Percentiles rank a stretch among this genome's conserved stretches.
These are phyloP conservation scores for Metschnikowia proteae DNA, from an alignment of 805 yeast genomes.

Conservation along the genomic window DNA sequence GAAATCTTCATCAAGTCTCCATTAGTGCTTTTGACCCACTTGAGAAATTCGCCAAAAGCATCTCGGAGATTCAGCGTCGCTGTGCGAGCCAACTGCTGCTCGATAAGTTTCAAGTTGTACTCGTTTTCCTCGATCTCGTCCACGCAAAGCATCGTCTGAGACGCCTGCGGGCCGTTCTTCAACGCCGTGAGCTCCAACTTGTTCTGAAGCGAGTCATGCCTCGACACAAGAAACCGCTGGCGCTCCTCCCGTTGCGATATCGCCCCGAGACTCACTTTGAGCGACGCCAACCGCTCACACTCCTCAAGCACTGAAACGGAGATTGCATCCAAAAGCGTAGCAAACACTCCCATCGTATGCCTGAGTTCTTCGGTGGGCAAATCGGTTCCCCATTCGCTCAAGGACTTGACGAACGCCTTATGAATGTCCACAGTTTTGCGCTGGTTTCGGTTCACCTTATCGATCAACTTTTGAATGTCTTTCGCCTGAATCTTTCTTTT, in stretches of 20 bases:
- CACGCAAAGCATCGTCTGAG: slow-evolving; percentile 38
- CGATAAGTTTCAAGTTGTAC: slow-evolving; percentile 49
- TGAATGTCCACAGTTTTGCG: slow-evolving; percentile 22
- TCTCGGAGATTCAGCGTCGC: slow-evolving; percentile 44
- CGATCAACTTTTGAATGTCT: slow-evolving; percentile 17
- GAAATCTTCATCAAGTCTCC: not conserved
- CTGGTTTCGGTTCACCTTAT: slow-evolving; percentile 36
- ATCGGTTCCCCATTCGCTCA: slow-evolving; percentile 14
- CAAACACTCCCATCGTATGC: slow-evolving; percentile 13
- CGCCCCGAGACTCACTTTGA: slow-evolving; percentile 41
- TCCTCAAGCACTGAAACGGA: slow-evolving; percentile 25
- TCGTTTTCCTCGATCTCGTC: slow-evolving; percentile 53
- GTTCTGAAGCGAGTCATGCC: slow-evolving; percentile 35
- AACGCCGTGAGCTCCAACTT: slow-evolving; percentile 42
- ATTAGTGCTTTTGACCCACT: slow-evolving; percentile 22
- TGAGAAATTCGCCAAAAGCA: slow-evolving; percentile 43
- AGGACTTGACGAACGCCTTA: slow-evolving; percentile 12
- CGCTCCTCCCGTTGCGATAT: slow-evolving; percentile 51
- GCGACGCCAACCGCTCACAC: slow-evolving; percentile 41
- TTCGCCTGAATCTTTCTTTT: slow-evolving; percentile 9
- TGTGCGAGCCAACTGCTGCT: slow-evolving; percentile 47
- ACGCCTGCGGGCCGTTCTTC: slow-evolving; percentile 41
- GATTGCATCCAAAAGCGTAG: slow-evolving; percentile 11
- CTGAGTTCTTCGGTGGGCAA: slow-evolving; percentile 14
- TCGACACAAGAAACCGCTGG: slow-evolving; percentile 34